Evolutionary conservation across 176 grass and related monocot species (phyloP).

Genomic region (Cymbopogon citratus): DNA sequence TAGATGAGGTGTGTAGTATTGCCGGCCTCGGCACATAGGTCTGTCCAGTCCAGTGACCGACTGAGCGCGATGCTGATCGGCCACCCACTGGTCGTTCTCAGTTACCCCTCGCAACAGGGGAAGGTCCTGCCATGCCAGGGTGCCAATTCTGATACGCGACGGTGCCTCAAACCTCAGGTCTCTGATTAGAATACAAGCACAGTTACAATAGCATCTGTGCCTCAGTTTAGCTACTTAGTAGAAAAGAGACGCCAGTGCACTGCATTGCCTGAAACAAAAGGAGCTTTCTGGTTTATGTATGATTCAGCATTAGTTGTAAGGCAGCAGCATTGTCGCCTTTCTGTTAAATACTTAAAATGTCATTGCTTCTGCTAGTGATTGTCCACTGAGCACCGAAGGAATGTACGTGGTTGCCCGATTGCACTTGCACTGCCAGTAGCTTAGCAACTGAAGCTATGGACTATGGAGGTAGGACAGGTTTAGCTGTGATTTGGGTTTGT

Average conservation of each 20-base stretch:
- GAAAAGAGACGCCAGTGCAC: too few relatives aligned
- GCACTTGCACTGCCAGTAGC: slow-evolving; percentile 34
- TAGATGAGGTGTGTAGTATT: too few relatives aligned
- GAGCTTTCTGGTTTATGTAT: background rate
- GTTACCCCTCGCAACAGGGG: background rate
- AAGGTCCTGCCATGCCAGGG: background rate
- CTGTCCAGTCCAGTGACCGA: background rate
- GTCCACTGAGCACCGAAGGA: background rate
- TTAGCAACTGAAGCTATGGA: slow-evolving; percentile 18
- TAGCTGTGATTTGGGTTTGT: slow-evolving; percentile 31
- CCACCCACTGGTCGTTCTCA: slow-evolving; percentile 32
- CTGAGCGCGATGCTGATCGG: slow-evolving; percentile 26
- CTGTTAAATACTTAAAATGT: background rate
- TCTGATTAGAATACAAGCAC: background rate
- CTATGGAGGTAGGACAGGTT: background rate
- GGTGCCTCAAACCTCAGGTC: background rate
- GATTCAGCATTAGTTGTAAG: slow-evolving; percentile 13
- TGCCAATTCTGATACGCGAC: slow-evolving; percentile 3
- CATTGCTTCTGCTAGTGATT: background rate
- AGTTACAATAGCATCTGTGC: background rate
- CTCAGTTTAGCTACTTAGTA: background rate
- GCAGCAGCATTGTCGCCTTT: background rate
- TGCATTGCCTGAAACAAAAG: background rate
- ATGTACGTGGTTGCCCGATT: slow-evolving; percentile 5
- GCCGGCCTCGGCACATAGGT: too few relatives aligned